Base-by-base conservation (phyloP, 768 basidiomycete species). In the Russula lepida region DNA sequence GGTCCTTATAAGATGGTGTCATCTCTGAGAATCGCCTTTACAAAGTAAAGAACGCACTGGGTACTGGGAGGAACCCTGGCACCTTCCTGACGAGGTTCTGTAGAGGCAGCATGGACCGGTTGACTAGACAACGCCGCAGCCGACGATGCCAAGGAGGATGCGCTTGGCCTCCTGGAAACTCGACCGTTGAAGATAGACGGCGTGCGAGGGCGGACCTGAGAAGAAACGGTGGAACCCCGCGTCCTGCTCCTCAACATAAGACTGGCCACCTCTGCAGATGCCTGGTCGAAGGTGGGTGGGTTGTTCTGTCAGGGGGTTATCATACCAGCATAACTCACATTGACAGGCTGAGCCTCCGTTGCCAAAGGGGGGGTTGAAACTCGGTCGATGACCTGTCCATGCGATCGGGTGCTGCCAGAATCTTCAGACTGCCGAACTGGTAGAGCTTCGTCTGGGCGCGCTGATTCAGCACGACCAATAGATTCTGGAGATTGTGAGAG, bases 401-500 rank as follows among this genome's bases (percentile, higher is more conserved):
- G 61, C 2, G 61, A 62, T 48, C 27, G 56, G 19, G 56, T 58
- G 23, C 62, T 63, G 23, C 52, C 46, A 12, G 56, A 58, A 54
- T 63, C 62, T 32, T 63, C 62, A 46, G 57, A 62, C 39, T 23
- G 56, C 23, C 52, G 56, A n/a, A 56, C 61, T 12, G 69, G 62
- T 19, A 66, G 62, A 25, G 66, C 39, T 44, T 67, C 66, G 37
- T 62, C 51, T 13, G 25, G 46, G 46, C 47, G 56, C 46, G 33
- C 56, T 11, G 66, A 51, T 15, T 65, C 55, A 35, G 69, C 53
- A 46, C 60, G 65, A 28, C 62, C 54, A 33, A 66, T 58, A 1
- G 67, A 56, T 66, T 71, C 44, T 55, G 70, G 60, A 61, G 68
- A 46, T 6, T 54, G 49, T 47, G 64, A 30, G 37, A 58, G 21